Evolutionary conservation across 495 filamentous ascomycete genomes (phyloP).

Genomic region (Hypoxylon intermedium): DNA sequence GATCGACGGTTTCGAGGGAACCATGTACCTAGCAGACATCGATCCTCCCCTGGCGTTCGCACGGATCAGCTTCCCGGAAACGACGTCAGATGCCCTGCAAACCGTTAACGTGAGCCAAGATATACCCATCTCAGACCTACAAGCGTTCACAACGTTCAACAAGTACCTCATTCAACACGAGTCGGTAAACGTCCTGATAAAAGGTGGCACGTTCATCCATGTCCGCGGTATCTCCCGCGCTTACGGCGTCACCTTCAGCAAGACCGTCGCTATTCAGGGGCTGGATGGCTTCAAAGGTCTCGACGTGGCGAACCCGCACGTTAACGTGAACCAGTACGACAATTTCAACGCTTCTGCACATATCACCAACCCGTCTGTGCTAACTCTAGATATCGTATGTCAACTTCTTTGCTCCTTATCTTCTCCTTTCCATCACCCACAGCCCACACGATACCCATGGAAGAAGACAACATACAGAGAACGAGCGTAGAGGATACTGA

Average conservation of each 20-base stretch:
- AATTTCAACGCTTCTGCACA: slow-evolving; percentile 69
- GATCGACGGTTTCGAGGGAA: slow-evolving; percentile 50
- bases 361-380: slow-evolving; percentile 74
- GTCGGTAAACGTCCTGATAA: slow-evolving; percentile 47
- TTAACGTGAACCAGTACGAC: slow-evolving; percentile 56
- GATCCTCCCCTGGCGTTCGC: slow-evolving; percentile 62
- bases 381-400: slow-evolving; percentile 70
- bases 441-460: background rate
- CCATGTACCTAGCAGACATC: slow-evolving; percentile 63
- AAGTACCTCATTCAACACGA: slow-evolving; percentile 57
- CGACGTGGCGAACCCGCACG: slow-evolving; percentile 58
- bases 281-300: slow-evolving; percentile 64
- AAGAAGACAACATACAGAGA: background rate
- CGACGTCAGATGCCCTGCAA: slow-evolving; percentile 59
- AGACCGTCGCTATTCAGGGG: slow-evolving; percentile 51
- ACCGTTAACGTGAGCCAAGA: slow-evolving; percentile 66
- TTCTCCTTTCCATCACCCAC: background rate
- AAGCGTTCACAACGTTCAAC: slow-evolving; percentile 67
- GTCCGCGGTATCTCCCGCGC: slow-evolving; percentile 47
- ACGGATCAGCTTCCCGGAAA: slow-evolving; percentile 58
- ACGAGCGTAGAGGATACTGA: slow-evolving; percentile 29
- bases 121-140: slow-evolving; percentile 59
- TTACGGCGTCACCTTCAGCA: slow-evolving; percentile 52
- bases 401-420: too few species aligned
- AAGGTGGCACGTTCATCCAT: slow-evolving; percentile 48